phyloP scores from a whole-genome alignment of 257 asterid genomes.

The Solanum okadae region DNA sequence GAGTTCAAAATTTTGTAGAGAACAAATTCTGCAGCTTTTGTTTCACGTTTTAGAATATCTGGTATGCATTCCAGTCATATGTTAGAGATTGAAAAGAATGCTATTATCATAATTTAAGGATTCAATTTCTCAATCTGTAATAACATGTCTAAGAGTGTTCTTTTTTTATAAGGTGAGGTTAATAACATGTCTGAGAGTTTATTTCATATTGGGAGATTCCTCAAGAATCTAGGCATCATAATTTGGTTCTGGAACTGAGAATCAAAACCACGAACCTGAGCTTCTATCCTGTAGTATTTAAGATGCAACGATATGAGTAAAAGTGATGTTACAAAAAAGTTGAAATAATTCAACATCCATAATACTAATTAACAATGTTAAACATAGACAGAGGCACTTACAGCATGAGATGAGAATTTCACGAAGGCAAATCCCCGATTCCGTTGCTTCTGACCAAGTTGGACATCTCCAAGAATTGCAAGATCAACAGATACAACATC shows the following conservation, averaged over 20 bases:
- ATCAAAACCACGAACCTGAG: slow-evolving; percentile 89
- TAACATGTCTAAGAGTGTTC: background rate
- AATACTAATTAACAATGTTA: slow-evolving; percentile 2
- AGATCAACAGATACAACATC: slow-evolving; percentile 75
- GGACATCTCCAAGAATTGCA: slow-evolving; percentile 35
- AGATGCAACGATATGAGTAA: slow-evolving; percentile 55
- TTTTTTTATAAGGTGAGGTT: background rate
- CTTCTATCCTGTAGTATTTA: slow-evolving; percentile 73
- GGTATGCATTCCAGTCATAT: background rate
- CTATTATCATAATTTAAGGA: background rate
- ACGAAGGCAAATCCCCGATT: slow-evolving; percentile 94
- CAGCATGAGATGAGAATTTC: slow-evolving; percentile 79
- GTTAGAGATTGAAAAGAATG: background rate
- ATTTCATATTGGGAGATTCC: slow-evolving; percentile 7
- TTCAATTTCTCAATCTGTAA: slow-evolving; percentile 2
- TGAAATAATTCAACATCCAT: background rate
- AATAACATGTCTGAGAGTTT: background rate
- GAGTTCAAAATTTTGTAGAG: background rate
- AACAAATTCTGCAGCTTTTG: background rate
- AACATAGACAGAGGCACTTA: slow-evolving; percentile 29
- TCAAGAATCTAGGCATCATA: slow-evolving; percentile 30
- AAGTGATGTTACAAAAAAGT: slow-evolving; percentile 20
- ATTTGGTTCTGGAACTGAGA: slow-evolving; percentile 63
- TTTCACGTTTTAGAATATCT: background rate
- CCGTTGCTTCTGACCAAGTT: slow-evolving; percentile 47